Evolutionary conservation across 345 rosid genomes (phyloP), one percentile per base, ranked within the genome.

Genomic region (Camelina laxa): DNA sequence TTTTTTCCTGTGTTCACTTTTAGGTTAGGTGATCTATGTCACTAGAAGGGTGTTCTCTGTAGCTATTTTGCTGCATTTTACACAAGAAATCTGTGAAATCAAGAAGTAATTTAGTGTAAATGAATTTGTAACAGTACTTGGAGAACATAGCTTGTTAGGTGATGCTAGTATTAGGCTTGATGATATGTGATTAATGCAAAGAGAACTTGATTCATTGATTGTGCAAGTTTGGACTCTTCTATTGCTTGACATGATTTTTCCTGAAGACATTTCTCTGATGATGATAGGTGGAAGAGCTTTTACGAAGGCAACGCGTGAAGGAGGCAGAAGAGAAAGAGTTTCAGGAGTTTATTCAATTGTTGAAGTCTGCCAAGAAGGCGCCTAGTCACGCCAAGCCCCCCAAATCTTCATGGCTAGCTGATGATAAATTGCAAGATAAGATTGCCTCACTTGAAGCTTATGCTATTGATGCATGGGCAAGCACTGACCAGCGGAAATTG

Each of bases 321-420:
- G 97, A 91, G 74, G 92, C 88, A 69, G 92, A 86, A 20, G 95
- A 94, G 60, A 84, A 78, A 75, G 93, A 91, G 82, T 91, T 90
- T 75, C 70, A 81, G 77, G 93, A 87, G 78, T 91, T 94, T 73
- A 83, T 87, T 70, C 84, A 84, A 33, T 44, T 86, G 76, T 73
- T 91, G 75, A 80, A 45, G 72, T 91, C 97, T 78, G 93, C 96
- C 44, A 87, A 87, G 84, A 75, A 78, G 64, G 81, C 79, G 80
- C 90, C 93, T 81, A 75, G 75, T 68, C 69, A 77, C 67, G 70
- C 86, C 69, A 94, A 87, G 80, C 98, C 96, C 80, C 77, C 80
- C 39, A 94, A 88, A 85, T 82, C 92, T 65, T 86, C 89, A 60
- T 94, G 98, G 98, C 60, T 82, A 74, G 58, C 59, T 54, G 91